Evolutionary conservation across 2,329 filamentous ascomycete genomes (phyloP).

Genomic region (Diaporthe nobilis): DNA sequence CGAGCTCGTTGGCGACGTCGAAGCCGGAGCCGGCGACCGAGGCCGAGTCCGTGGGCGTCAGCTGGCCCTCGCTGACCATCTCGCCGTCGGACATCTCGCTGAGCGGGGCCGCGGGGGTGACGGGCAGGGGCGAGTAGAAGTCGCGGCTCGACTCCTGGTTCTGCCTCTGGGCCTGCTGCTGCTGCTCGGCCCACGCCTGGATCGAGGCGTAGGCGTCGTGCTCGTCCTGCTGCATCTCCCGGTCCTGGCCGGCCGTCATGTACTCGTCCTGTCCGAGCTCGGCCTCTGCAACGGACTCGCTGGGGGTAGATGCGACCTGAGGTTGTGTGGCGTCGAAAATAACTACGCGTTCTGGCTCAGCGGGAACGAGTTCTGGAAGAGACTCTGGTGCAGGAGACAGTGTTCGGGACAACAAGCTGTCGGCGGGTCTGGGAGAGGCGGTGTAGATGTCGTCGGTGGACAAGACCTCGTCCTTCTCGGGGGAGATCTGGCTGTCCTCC

Average conservation of each 20-base stretch:
- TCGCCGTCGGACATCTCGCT: conserved; percentile 62
- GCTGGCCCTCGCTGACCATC: conserved; percentile 63
- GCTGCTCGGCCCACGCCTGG: conserved; percentile 74
- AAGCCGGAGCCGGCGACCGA: conserved; percentile 68
- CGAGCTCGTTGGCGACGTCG: conserved; percentile 60
- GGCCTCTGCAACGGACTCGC: conserved; percentile 51
- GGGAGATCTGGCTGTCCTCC: conserved; percentile 59
- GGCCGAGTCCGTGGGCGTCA: conserved; percentile 72
- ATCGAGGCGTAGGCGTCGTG: conserved; percentile 71
- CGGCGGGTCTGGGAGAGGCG: conserved; percentile 62
- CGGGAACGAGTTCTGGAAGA: conserved; percentile 34
- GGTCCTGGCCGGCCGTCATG: conserved; percentile 63
- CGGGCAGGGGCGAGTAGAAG: conserved; percentile 74
- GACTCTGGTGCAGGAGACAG: conserved; percentile 37
- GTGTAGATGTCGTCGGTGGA: conserved; percentile 66
- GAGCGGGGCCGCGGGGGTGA: conserved; percentile 62
- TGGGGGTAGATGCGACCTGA: not conserved
- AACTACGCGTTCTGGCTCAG: not conserved
- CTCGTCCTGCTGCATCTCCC: conserved; percentile 50
- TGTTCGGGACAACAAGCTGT: conserved; percentile 38
- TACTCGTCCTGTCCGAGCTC: conserved; percentile 62
- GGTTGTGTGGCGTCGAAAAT: not conserved
- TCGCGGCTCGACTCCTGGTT: conserved; percentile 52
- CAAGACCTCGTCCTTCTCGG: conserved; percentile 61
- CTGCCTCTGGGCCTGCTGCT: conserved; percentile 44